Percentiles rank a stretch among this genome's conserved stretches.
Conservation (phyloP, 2,329 filamentous ascomycete species). For the Trichothecium roseum region DNA sequence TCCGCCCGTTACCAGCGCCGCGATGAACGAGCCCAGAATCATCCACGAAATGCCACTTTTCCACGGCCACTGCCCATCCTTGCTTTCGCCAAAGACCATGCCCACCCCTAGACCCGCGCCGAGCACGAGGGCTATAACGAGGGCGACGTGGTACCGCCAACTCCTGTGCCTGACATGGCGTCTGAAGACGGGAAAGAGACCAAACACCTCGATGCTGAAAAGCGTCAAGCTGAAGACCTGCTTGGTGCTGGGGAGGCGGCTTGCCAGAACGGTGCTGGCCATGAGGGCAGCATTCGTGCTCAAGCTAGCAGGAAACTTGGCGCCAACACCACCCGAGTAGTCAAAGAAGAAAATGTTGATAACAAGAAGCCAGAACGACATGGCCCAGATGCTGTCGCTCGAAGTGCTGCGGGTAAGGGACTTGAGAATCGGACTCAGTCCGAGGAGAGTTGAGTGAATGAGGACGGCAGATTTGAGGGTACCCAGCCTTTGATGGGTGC, state of each 20-base stretch:
- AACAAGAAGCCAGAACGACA: constrained; percentile 83
- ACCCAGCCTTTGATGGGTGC: constrained; percentile 47
- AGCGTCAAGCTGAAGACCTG: constrained; percentile 92
- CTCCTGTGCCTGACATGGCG: constrained; percentile 73
- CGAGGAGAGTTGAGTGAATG: constrained; percentile 86
- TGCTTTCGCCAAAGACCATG: constrained; percentile 39
- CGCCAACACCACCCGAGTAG: constrained; percentile 62
- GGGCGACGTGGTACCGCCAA: constrained; percentile 67
- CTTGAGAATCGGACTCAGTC: constrained; percentile 89
- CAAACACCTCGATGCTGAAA: constrained; percentile 96
- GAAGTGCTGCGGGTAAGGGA: constrained; percentile 91
- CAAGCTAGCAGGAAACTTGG: constrained; percentile 60
- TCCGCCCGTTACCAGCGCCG: constrained; percentile 73
- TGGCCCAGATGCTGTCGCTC: constrained; percentile 92
- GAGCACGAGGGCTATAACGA: constrained; percentile 68
- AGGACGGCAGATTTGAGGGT: constrained; percentile 88
- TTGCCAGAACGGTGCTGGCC: constrained; percentile 90
- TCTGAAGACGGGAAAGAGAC: constrained; percentile 94
- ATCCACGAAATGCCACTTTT: constrained; percentile 58
- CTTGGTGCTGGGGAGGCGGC: constrained; percentile 76
- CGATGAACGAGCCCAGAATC: constrained; percentile 62
- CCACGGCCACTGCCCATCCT: constrained; percentile 34
- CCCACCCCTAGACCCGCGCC: constrained; percentile 72
- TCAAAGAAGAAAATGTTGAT: constrained; percentile 99
- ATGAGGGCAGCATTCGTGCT: constrained; percentile 95